Base-by-base conservation (phyloP, 1,139 yeast species). In the Blastobotrys arbuscula region DNA sequence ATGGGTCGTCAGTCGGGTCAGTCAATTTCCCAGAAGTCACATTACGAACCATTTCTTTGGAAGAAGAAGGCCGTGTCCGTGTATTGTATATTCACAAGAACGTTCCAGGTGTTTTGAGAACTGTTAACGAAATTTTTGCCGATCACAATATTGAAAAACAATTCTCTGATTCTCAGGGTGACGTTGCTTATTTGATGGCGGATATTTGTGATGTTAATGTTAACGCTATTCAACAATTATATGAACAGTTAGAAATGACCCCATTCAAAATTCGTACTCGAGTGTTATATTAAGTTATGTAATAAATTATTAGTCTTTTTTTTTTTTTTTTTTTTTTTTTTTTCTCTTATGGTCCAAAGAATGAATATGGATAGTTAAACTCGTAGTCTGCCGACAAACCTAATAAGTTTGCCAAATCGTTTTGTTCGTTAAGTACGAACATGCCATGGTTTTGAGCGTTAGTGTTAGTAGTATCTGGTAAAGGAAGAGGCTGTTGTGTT, bases 1-100 rank as follows among this genome's bases (percentile, higher is more conserved):
- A 92, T 74, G 98, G 98, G 74, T 77, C 82, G 61, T 85, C 97
- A n/a, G 78, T 78, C 50, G 97, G 97, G 62, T 92, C 98, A 8
- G 98, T 92, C 54, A 92, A 92, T 77, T 90, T 94, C 95, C 98
- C 99, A 63, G 98, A 94, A 74, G 97, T 94, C 58, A 75, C 92
- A 20, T 77, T 92, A 63, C 86, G 97, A 74, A 84, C 92, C 30
- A 77, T 90, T 59, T 87, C 88, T 66, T 78, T 84, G 67, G 97
- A 89, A 64, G 96, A 88, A 71, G 82, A 84, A 63, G 78, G 83
- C 45, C 69, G 68, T 44, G 97, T 90, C 59, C 87, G 98, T 75
- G 96, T 92, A 39, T 77, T 94, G 63, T 92, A 92, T 72, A 87
- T 90, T 66, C 98, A 92, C 74, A 94, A 87, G 71, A 92, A 92